Conservation (phyloP, 176 grass and related monocot species). For the Carex kokanica region DNA sequence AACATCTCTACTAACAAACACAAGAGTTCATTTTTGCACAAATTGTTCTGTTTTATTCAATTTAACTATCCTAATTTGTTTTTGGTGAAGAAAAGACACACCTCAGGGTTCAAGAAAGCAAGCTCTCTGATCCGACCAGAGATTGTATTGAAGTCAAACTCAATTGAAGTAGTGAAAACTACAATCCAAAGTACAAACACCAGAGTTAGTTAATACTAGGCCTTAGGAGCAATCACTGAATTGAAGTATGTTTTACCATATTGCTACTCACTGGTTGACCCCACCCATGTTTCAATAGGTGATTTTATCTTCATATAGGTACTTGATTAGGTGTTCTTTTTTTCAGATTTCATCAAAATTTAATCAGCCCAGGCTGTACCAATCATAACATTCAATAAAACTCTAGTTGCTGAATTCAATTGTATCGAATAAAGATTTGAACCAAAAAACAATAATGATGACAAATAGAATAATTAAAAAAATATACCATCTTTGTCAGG, state of each 20-base stretch:
- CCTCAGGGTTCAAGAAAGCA: constrained; percentile 96
- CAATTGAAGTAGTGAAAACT: constrained; percentile 87
- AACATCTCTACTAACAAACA: constrained; percentile 16
- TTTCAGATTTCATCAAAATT: neutral
- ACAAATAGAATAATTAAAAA: constrained; percentile 21
- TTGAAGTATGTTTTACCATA: neutral
- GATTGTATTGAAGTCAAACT: constrained; percentile 83
- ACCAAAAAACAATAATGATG: constrained; percentile 5
- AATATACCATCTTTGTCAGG: constrained; percentile 85
- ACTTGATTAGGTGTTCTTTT: neutral
- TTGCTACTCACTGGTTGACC: neutral
- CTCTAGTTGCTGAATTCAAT: neutral
- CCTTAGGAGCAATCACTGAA: neutral
- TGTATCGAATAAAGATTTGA: neutral
- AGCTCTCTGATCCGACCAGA: constrained; percentile 89
- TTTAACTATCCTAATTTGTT: constrained; percentile 7
- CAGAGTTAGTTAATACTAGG: constrained; percentile 20
- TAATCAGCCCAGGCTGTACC: neutral
- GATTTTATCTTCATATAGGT: neutral
- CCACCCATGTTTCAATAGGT: neutral
- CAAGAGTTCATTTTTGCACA: neutral
- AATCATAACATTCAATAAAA: neutral
- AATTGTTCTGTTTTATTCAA: neutral
- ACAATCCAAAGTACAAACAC: constrained; percentile 33
- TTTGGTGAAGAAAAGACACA: constrained; percentile 22